These are phyloP conservation scores for Tricholomella constricta DNA, from an alignment of 768 basidiomycete species.

Conservation along the genomic window DNA sequence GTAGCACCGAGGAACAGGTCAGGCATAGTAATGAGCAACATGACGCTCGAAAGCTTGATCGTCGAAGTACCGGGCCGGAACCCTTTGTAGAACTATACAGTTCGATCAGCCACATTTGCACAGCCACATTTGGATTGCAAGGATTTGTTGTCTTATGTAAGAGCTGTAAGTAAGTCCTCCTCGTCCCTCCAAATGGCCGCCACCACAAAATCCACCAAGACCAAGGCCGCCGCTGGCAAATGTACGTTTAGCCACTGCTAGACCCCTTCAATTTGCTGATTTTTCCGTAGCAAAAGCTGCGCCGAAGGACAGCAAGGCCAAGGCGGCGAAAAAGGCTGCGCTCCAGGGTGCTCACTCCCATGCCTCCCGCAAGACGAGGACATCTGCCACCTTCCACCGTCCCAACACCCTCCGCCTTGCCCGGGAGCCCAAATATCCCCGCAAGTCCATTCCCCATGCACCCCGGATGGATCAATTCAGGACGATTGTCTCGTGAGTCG, in stretches of 20 bases:
- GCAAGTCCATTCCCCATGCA: slow-evolving; percentile 89
- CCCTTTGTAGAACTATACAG: slow-evolving; percentile 17
- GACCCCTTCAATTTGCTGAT: not conserved
- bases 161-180: slow-evolving; percentile 14
- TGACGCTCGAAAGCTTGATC: too few species aligned
- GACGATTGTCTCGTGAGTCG: slow-evolving; percentile 83
- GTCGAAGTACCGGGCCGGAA: slow-evolving; percentile 7
- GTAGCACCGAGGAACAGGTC: too few species aligned
- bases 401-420: slow-evolving; percentile 89
- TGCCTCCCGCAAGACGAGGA: slow-evolving; percentile 77
- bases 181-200: slow-evolving; percentile 54
- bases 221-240: slow-evolving; percentile 55
- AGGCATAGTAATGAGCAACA: too few species aligned
- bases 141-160: slow-evolving; percentile 18
- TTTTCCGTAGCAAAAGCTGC: slow-evolving; percentile 27
- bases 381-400: slow-evolving; percentile 90
- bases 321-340: slow-evolving; percentile 95
- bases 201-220: slow-evolving; percentile 66
- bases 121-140: slow-evolving; percentile 14
- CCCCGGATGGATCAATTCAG: slow-evolving; percentile 97
- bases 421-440: slow-evolving; percentile 91
- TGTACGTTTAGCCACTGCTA: slow-evolving; percentile 30
- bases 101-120: slow-evolving; percentile 18
- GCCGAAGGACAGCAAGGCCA: slow-evolving; percentile 71
- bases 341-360: slow-evolving; percentile 84